Base-by-base conservation (phyloP, 495 filamentous ascomycete species). In the Xylaria palmicola region DNA sequence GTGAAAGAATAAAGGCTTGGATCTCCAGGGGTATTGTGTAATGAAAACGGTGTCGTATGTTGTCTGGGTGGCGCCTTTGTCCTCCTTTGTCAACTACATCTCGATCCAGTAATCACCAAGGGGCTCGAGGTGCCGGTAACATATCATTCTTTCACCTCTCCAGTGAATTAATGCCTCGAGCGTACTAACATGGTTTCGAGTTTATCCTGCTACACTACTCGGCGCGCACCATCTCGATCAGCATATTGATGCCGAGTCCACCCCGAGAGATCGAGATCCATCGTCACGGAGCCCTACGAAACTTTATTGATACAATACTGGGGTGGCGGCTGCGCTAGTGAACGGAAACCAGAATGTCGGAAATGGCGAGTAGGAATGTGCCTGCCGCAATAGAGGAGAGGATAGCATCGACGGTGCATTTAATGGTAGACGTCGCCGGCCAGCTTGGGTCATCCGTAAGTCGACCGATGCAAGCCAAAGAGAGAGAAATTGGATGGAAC, bases 401-500 rank as follows among this genome's bases (percentile, higher is more conserved):
- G 17, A 34, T 36, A 29, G 13, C 57, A n/a, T 52, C 45, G 17
- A 40, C 17, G 43, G 24, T 51, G 10, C 34, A 44, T 22, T 8
- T 20, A 12, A 40, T 44, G 4, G 20, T 43, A 17, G n/a, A 52
- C 10, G 24, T 27, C 26, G 47, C 36, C 12, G 36, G 22, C 3
- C 20, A 32, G 15, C 10, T 52, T 39, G 27, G 57, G 3, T 43
- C 37, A 36, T 26, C 47, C 9, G 57, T 60, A 44, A 52, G 56
- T 22, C 50, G 22, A 20, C 19, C 3, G 22, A 5, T 13, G 27
- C 36, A 29, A 41, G 15, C 37, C 24, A 4, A 15, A 19, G 9
- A 22, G 8, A n/a, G 20, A 37, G 15, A 27, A 24, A 5, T 13
- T 13, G 20, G 22, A 40, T 7, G 2, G 15, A 19, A 17, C 43